Conservation (phyloP, 2,329 filamentous ascomycete genomes). For the Hirsutella thompsonii region DNA sequence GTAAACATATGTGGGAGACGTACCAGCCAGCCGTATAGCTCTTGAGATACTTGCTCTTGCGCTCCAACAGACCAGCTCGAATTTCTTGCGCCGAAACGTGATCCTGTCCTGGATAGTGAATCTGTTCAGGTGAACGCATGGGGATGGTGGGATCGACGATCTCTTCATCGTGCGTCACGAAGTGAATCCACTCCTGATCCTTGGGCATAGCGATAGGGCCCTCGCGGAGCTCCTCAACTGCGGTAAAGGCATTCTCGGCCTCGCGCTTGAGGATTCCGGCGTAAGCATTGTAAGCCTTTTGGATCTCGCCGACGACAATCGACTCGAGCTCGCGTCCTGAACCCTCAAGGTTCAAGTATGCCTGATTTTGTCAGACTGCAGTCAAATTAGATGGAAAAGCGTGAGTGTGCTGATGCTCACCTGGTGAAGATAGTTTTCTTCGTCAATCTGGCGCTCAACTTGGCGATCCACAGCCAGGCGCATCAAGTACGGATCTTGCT, state of each 20-base stretch:
- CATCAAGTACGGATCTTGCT: slow-evolving; percentile 84
- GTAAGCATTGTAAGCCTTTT: slow-evolving; percentile 93
- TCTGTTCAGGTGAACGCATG: slow-evolving; percentile 64
- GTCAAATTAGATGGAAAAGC: not conserved
- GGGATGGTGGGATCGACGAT: slow-evolving; percentile 79
- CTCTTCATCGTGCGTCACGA: slow-evolving; percentile 69
- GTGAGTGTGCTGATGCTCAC: slow-evolving; percentile 31
- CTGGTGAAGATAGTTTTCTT: slow-evolving; percentile 93
- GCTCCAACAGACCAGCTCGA: slow-evolving; percentile 79
- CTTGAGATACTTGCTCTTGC: slow-evolving; percentile 98
- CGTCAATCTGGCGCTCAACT: slow-evolving; percentile 83
- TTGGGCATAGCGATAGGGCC: slow-evolving; percentile 90
- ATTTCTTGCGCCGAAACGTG: slow-evolving; percentile 75
- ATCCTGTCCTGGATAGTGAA: slow-evolving; percentile 83
- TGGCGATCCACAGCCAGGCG: slow-evolving; percentile 78
- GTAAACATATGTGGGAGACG: too few relatives aligned
- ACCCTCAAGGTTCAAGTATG: slow-evolving; percentile 85
- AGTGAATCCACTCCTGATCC: slow-evolving; percentile 79
- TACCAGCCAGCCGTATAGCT: slow-evolving; percentile 94
- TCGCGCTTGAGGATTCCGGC: slow-evolving; percentile 86
- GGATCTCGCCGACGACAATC: slow-evolving; percentile 93
- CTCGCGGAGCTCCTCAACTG: slow-evolving; percentile 67
- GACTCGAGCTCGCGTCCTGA: slow-evolving; percentile 91
- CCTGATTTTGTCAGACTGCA: slow-evolving; percentile 33
- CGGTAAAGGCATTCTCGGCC: slow-evolving; percentile 65